These are phyloP conservation scores for Stipa capillata DNA, from an alignment of 176 grass and related monocot species.

Conservation along the genomic window DNA sequence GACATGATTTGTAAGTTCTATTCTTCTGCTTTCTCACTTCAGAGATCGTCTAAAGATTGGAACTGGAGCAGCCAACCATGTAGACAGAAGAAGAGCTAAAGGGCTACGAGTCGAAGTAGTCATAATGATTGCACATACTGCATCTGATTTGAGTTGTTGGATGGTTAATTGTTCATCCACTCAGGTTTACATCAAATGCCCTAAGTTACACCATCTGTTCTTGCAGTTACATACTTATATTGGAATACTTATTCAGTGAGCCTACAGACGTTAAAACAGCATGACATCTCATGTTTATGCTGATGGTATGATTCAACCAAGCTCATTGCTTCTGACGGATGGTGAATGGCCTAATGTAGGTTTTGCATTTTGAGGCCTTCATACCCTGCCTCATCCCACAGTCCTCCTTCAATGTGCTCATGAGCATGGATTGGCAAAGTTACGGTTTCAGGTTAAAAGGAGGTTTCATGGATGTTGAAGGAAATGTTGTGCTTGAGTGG, in stretches of 20 bases:
- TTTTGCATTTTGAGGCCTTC: conserved; percentile 59
- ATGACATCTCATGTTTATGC: not conserved
- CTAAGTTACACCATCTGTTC: not conserved
- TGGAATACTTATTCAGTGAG: not conserved
- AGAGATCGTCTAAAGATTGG: conserved; percentile 52
- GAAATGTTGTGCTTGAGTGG: conserved; percentile 60
- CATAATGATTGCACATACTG: conserved; percentile 34
- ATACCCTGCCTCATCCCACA: conserved; percentile 41
- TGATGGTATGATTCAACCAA: not conserved
- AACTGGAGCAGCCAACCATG: conserved; percentile 31
- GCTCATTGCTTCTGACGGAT: not conserved
- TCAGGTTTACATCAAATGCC: conserved; percentile 36
- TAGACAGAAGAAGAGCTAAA: conserved; percentile 27
- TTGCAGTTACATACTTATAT: not conserved
- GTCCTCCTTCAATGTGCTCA: conserved; percentile 42
- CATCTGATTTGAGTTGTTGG: conserved; percentile 36
- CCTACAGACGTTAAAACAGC: no score
- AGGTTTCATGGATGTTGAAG: conserved; percentile 39
- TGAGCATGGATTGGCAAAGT: conserved; percentile 52
- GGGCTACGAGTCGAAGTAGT: conserved; percentile 36
- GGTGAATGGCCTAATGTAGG: conserved; percentile 25
- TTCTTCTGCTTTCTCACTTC: conserved; percentile 9
- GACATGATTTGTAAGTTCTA: not conserved
- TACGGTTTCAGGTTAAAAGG: conserved; percentile 60
- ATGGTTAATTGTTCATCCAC: conserved; percentile 26